Evolutionary conservation across 306 rosid species (phyloP).

Genomic region (Rubus parviflorus): DNA sequence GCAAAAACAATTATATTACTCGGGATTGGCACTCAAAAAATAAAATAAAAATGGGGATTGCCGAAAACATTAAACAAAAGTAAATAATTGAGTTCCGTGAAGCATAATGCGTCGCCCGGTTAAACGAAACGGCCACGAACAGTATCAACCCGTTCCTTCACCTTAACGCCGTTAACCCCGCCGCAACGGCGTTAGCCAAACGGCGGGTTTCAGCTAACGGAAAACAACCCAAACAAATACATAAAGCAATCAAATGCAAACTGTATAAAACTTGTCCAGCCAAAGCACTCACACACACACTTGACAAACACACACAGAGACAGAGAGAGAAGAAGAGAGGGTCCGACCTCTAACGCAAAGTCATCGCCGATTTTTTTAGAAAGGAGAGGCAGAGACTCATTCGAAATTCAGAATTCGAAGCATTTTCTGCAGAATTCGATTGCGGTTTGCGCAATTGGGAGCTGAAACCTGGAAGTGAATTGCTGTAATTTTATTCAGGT

Average conservation of each 20-base stretch:
- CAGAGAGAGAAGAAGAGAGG: conserved; percentile 7
- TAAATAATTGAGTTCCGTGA: conserved; percentile 32
- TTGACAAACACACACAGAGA: conserved; percentile 10
- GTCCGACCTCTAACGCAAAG: conserved; percentile 41
- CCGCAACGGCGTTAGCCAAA: conserved; percentile 57
- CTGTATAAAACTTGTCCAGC: conserved; percentile 48
- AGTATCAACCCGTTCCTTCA: conserved; percentile 11
- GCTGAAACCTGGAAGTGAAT: conserved; percentile 9
- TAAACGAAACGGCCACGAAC: conserved; percentile 33
- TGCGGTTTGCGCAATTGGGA: conserved; percentile 9
- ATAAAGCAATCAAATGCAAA: conserved; percentile 28
- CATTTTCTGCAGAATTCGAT: background rate
- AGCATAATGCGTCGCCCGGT: background rate
- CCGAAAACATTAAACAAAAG: conserved; percentile 22
- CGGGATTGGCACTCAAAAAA: conserved; percentile 32
- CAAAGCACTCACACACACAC: conserved; percentile 14
- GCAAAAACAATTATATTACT: conserved; percentile 13
- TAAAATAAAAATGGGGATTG: conserved; percentile 29
- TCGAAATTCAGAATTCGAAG: conserved; percentile 16
- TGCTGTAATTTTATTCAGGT: conserved; percentile 8
- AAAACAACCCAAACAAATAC: conserved; percentile 24
- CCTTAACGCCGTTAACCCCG: conserved; percentile 46
- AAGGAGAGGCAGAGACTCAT: background rate
- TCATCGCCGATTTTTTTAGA: background rate
- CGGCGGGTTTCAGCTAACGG: conserved; percentile 59